Base-by-base conservation (phyloP, 768 basidiomycete genomes). In the Dioszegia crocea region DNA sequence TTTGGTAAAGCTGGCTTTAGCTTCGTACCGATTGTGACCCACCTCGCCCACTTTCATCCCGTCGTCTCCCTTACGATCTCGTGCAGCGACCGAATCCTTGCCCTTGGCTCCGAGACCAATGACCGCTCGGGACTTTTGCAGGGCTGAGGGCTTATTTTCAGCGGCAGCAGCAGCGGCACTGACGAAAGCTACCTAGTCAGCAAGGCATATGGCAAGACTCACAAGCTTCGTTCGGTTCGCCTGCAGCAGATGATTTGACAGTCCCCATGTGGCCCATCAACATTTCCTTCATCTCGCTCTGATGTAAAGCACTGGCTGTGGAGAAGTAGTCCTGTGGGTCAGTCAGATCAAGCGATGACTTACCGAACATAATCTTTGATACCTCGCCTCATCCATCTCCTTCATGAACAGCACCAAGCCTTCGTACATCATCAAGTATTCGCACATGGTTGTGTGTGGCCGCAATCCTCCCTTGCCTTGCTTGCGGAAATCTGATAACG, bases 301-400 rank as follows among this genome's bases (percentile, higher is more conserved):
- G 82, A 76, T 96, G 91, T 26, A 97, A 80, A 51, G 86, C 86
- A 69, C 90, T 93, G 29, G 85, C 82, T 4, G 88, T 83, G 1
- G 89, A 87, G 65, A 96, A 96, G 79, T 98, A 98, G 4, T 87
- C 85, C 94, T 98, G 71, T 26, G 10, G 9, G 50, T 49, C 57
- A 65, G 50, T 24, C 27, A 45, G 17, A 19, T 12, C 44, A 46
- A 33, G 24, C 24, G 29, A 39, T 44, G 10, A 81, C 88, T 57
- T 70, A 94, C 94, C 38, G 87, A 90, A 71, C 92, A 97, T 29
- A 97, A 78, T 70, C 88, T 90, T 41, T 86, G 87, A 74, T 97
- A 98, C 23, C 88, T 78, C 55, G 78, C 79, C 74, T 96, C 90
- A 60, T 96, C 92, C 89, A 97, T 94, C 80, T 98, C 94, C 74